Evolutionary conservation across 306 rosid genomes (phyloP).

Genomic region (Glycine latifolia): DNA sequence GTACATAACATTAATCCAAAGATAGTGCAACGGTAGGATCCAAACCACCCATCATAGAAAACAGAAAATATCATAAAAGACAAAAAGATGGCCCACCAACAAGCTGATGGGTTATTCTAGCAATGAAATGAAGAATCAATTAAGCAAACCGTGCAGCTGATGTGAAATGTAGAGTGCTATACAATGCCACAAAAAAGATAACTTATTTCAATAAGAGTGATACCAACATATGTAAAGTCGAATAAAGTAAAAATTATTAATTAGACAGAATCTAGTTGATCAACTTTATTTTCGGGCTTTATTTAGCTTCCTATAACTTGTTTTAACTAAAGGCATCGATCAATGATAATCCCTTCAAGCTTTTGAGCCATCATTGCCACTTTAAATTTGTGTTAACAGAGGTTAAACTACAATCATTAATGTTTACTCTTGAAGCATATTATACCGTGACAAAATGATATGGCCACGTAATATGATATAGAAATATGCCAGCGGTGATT

Average conservation of each 20-base stretch:
- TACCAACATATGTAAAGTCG: slow-evolving; percentile 32
- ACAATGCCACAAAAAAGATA: too few relatives aligned
- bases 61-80: not conserved
- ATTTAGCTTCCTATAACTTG: slow-evolving; percentile 50
- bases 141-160: not conserved
- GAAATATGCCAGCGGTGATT: slow-evolving; percentile 42
- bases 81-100: not conserved
- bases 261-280: slow-evolving; percentile 46
- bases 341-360: slow-evolving; percentile 48
- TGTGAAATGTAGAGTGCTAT: not conserved
- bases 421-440: slow-evolving; percentile 52
- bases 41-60: not conserved
- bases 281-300: slow-evolving; percentile 56
- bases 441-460: slow-evolving; percentile 37
- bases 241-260: slow-evolving; percentile 13
- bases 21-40: not conserved
- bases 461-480: not conserved
- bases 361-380: slow-evolving; percentile 18
- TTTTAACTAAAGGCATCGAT: slow-evolving; percentile 37
- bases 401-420: slow-evolving; percentile 52
- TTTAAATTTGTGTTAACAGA: slow-evolving; percentile 48
- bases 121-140: not conserved
- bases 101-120: not conserved
- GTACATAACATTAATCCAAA: not conserved
- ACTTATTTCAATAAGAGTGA: not conserved